Base-by-base conservation (phyloP, 139 green algal species). In the Picochlorum sp. region DNA sequence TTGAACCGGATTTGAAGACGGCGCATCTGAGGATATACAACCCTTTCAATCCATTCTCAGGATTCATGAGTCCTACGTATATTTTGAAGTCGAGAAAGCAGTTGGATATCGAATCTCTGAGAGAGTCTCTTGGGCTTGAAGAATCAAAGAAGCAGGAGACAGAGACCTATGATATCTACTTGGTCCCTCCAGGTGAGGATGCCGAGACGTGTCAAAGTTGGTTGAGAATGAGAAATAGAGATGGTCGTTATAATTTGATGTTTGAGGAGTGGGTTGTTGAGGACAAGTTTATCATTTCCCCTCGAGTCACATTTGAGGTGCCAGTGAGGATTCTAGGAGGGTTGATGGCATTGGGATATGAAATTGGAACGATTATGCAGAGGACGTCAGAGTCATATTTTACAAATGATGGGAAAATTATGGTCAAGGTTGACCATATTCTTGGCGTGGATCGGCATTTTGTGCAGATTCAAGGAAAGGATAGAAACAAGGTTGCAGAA, bases 241-340 rank as follows among this genome's bases (percentile, higher is more conserved):
- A 98, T 57, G 92, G 92, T 1, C 78, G 85, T 28, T 98, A 98
- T 83, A 88, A 76, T 54, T 87, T 98, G 28, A 95, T 97, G 88
- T 98, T 98, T 73, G 92, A 97, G 75, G 92, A 97, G 78, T 95
- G 83, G 80, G 85, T 97, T n/a, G 85, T 78, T 45, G 90, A 97
- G 57, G 90, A 79, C 6, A 73, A 82, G 9, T 96, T 97, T 70
- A 94, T 98, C 75, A 97, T 98, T 66, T 91, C 85, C 0, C 92
- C 92, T 2, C 80, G 90, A 49, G 96, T 98, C 67, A 83, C 83
- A 4, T 98, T 98, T 74, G 92, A 97, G 82, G 92, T 95, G 56
- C 62, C 54, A 44, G 91, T 97, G 38, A 81, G 85, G 23, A 88
- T 98, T 58, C 74, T 98, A 58, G 92, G 92, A 14, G 92, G 92